A percentile compares a stretch with the other conserved stretches of the same genome.
Evolutionary conservation across 495 filamentous ascomycete genomes (phyloP).

Genomic region (Entonaema liquescens): DNA sequence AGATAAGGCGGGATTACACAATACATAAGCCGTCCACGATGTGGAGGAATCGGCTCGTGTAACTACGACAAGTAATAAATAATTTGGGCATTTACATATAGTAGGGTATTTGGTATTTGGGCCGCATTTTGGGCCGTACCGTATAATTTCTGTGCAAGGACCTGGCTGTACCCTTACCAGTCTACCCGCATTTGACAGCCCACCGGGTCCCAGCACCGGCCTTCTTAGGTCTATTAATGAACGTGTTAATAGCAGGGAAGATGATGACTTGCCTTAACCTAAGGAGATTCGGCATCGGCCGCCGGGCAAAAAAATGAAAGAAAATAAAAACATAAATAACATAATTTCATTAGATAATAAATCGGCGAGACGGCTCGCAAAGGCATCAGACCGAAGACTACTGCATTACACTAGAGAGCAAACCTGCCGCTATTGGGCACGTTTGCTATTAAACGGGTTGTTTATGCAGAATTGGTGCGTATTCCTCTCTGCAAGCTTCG

Average conservation of each 20-base stretch:
- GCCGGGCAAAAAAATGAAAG: conserved; percentile 16
- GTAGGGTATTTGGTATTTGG: too few relatives aligned
- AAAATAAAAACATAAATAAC: conserved; percentile 1
- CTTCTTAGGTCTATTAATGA: conserved; percentile 20
- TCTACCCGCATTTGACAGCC: conserved; percentile 27
- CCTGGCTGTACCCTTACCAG: not conserved
- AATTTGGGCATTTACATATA: not conserved
- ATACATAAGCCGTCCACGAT: conserved; percentile 1
- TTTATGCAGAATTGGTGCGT: conserved; percentile 17
- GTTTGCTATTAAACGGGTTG: conserved; percentile 20
- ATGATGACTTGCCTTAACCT: conserved; percentile 37
- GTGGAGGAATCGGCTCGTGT: conserved; percentile 4
- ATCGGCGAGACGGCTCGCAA: conserved; percentile 32
- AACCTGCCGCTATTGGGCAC: conserved; percentile 23
- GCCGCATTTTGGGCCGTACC: conserved; percentile 12
- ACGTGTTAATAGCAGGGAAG: conserved; percentile 28
- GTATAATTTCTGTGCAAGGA: not conserved
- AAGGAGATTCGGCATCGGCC: conserved; percentile 35
- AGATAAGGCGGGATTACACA: not conserved
- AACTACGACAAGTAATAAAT: not conserved
- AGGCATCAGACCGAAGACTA: conserved; percentile 21
- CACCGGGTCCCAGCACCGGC: conserved; percentile 26
- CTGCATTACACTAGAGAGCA: conserved; percentile 31
- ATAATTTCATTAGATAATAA: conserved; percentile 5
- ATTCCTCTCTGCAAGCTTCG: conserved; percentile 23